phyloP scores from a whole-genome alignment of 2,329 filamentous ascomycete species.

The Triangularia setosa region DNA sequence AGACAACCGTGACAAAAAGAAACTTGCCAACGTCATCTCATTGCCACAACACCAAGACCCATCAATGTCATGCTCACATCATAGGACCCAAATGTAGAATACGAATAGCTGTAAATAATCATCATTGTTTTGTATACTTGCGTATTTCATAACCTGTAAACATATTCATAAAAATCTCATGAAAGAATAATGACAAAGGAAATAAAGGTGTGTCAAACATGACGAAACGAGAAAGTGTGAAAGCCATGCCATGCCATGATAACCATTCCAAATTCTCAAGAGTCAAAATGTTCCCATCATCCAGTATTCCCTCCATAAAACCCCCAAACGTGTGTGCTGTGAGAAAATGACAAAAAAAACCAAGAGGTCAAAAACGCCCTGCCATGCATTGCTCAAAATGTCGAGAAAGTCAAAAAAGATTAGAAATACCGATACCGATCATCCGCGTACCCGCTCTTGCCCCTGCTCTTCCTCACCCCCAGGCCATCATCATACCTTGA shows the following conservation, averaged over 20 bases:
- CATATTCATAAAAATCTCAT: neutral
- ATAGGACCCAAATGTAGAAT: neutral
- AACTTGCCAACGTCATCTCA: neutral
- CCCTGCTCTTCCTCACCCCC: conserved; percentile 15
- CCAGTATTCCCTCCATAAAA: neutral
- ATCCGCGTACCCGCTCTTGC: conserved; percentile 23
- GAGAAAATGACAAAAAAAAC: neutral
- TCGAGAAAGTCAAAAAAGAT: neutral
- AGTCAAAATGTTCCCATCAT: neutral
- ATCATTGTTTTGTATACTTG: conserved; percentile 1
- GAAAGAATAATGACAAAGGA: neutral
- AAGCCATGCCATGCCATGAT: neutral
- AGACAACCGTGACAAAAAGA: neutral
- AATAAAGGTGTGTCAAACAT: neutral
- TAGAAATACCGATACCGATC: conserved; percentile 21
- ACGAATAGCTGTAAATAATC: neutral
- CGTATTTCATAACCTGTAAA: neutral
- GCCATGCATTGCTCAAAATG: neutral
- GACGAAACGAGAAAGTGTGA: neutral
- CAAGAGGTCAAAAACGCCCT: neutral
- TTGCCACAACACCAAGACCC: neutral
- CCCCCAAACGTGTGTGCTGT: neutral
- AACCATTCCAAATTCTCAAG: neutral
- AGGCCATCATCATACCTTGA: conserved; percentile 11
- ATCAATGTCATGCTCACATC: neutral